Base-by-base conservation (phyloP, 352 stramenopile genomes). In the Phytopythium oedochilum region DNA sequence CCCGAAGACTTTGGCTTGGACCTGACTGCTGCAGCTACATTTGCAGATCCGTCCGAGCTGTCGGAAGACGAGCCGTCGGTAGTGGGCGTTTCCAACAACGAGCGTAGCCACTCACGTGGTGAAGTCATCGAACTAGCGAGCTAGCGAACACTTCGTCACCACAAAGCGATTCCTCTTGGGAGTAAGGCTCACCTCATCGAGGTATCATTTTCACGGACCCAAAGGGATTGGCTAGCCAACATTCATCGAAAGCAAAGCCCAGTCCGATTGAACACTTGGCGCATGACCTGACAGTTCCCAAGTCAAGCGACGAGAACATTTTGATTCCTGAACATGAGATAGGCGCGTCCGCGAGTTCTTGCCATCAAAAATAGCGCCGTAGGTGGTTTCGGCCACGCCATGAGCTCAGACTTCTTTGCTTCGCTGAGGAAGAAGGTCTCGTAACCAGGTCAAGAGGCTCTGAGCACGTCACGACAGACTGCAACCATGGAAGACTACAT, bases 401-500 rank as follows among this genome's bases (percentile, higher is more conserved):
- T n/a, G n/a, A n/a, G n/a, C n/a, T n/a, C n/a, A n/a, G n/a, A n/a
- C n/a, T n/a, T n/a, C n/a, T n/a, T n/a, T n/a, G n/a, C n/a, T n/a
- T n/a, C n/a, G n/a, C n/a, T n/a, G n/a, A n/a, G n/a, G n/a, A n/a
- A n/a, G n/a, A n/a, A n/a, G n/a, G n/a, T 43, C 38, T 23, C 9
- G 38, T 11, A 43, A 4, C 18, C 10, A 15, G 9, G 9, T 43
- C 38, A 23, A 26, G 38, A 43, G n/a, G n/a, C n/a, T n/a, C n/a
- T n/a, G 32, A 36, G 15, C 32, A 11, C 32, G 2, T 14, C 7
- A 36, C 7, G 5, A 3, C 32, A 11, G 5, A 36, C 11, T 3
- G 32, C 18, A 18, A 10, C 2, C n/a, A 87, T 88, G 76, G 79
- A 89, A 39, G 76, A 89, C 53, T 89, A 89, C 63, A 87, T 89